Evolutionary conservation across 2,329 filamentous ascomycete species (phyloP).

Genomic region (Proliferodiscus dingleyae): DNA sequence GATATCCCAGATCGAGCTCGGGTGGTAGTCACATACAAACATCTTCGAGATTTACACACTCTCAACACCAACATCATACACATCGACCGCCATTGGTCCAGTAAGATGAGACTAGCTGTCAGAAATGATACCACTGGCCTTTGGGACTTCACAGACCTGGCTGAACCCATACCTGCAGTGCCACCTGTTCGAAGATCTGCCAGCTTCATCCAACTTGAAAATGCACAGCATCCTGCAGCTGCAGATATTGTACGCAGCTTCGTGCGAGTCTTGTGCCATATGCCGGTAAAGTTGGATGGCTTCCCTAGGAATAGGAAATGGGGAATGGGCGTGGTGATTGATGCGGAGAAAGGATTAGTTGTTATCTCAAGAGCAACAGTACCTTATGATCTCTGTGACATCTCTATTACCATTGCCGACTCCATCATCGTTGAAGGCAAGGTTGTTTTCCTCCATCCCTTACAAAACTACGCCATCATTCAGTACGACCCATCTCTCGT

Average conservation of each 20-base stretch:
- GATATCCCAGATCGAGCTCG: conserved; percentile 75
- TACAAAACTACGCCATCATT: conserved; percentile 95
- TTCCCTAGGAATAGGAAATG: conserved; percentile 92
- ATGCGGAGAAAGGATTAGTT: conserved; percentile 92
- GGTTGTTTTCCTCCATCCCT: conserved; percentile 89
- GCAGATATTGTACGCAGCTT: conserved; percentile 92
- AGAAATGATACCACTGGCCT: conserved; percentile 85
- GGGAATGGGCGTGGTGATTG: conserved; percentile 94
- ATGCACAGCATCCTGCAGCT: conserved; percentile 82
- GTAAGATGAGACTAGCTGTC: conserved; percentile 87
- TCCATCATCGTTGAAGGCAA: conserved; percentile 92
- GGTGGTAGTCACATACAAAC: conserved; percentile 92
- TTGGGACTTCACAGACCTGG: conserved; percentile 90
- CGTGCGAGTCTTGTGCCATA: conserved; percentile 84
- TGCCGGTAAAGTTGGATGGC: conserved; percentile 96
- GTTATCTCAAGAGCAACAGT: conserved; percentile 92
- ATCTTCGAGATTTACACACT: conserved; percentile 90
- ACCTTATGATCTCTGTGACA: conserved; percentile 94
- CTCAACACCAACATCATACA: conserved; percentile 89
- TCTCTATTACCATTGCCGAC: conserved; percentile 92
- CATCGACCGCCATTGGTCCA: conserved; percentile 92
- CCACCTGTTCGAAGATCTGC: conserved; percentile 70
- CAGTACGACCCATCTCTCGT: conserved; percentile 92
- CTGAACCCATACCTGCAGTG: conserved; percentile 71
- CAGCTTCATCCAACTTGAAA: conserved; percentile 87